These are phyloP conservation scores for Lactarius evosmus DNA, from an alignment of 768 basidiomycete species.

Conservation along the genomic window DNA sequence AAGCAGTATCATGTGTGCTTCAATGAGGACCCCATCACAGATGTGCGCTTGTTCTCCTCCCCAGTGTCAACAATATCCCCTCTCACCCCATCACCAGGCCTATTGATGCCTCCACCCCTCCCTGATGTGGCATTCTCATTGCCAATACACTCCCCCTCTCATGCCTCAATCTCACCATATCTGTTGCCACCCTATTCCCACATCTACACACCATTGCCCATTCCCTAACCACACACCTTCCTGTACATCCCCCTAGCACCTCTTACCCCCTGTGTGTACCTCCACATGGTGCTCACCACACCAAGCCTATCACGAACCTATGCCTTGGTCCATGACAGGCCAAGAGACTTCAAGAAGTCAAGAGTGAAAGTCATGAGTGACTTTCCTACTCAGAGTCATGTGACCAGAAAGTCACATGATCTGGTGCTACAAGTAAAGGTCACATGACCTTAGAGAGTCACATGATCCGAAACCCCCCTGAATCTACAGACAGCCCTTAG, in stretches of 20 bases:
- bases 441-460: no score
- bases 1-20: slow-evolving; percentile 13
- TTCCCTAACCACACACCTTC: slow-evolving; percentile 2
- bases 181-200: neutral
- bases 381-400: no score
- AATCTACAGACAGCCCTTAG: no score
- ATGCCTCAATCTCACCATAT: neutral
- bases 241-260: neutral
- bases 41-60: slow-evolving; percentile 16
- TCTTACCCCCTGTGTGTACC: slow-evolving; percentile 2
- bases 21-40: slow-evolving; percentile 18
- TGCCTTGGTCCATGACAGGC: no score
- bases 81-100: slow-evolving; percentile 11
- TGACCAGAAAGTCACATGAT: no score
- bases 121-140: slow-evolving; percentile 9
- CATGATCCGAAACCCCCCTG: no score
- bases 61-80: slow-evolving; percentile 14
- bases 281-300: neutral
- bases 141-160: slow-evolving; percentile 2
- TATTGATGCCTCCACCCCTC: slow-evolving; percentile 17
- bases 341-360: no score
- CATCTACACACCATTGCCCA: slow-evolving; percentile 10
- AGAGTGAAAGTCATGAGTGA: no score
- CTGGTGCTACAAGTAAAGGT: no score
- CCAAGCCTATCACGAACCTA: no score